phyloP scores from a whole-genome alignment of 2,329 filamentous ascomycete genomes.

The Phialocephala subalpina region DNA sequence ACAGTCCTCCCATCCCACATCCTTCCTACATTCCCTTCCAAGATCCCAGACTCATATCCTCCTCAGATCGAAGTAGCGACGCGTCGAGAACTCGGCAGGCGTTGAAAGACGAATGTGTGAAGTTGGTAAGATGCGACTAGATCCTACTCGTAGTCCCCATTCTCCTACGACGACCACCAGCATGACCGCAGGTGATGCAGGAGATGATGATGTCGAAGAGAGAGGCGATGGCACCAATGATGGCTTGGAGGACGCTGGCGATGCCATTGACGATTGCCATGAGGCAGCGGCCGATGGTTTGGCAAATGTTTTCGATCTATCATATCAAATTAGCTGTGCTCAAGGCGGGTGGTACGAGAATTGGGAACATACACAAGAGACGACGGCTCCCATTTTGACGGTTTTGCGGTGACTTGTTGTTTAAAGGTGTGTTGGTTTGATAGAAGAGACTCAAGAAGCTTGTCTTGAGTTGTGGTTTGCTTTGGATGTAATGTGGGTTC shows the following conservation, averaged over 20 bases:
- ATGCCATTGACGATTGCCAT: slow-evolving; percentile 63
- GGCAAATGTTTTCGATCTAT: slow-evolving; percentile 44
- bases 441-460: slow-evolving; percentile 24
- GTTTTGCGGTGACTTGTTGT: slow-evolving; percentile 30
- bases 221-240: slow-evolving; percentile 42
- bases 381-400: slow-evolving; percentile 47
- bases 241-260: slow-evolving; percentile 45
- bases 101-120: background rate
- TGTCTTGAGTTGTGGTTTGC: slow-evolving; percentile 19
- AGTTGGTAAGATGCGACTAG: slow-evolving; percentile 26
- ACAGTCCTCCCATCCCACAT: slow-evolving; percentile 4
- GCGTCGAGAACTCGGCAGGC: background rate
- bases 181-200: slow-evolving; percentile 46
- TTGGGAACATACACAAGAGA: slow-evolving; percentile 45
- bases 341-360: background rate
- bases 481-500: background rate
- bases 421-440: slow-evolving; percentile 19
- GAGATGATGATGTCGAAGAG: slow-evolving; percentile 48
- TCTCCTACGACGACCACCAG: slow-evolving; percentile 38
- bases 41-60: background rate
- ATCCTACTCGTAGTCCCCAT: slow-evolving; percentile 34
- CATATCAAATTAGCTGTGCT: slow-evolving; percentile 22
- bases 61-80: background rate
- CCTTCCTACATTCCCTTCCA: background rate
- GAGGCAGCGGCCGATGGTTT: slow-evolving; percentile 43